Conservation (phyloP, 805 yeast species). For the Wickerhamomyces sydowiorum region DNA sequence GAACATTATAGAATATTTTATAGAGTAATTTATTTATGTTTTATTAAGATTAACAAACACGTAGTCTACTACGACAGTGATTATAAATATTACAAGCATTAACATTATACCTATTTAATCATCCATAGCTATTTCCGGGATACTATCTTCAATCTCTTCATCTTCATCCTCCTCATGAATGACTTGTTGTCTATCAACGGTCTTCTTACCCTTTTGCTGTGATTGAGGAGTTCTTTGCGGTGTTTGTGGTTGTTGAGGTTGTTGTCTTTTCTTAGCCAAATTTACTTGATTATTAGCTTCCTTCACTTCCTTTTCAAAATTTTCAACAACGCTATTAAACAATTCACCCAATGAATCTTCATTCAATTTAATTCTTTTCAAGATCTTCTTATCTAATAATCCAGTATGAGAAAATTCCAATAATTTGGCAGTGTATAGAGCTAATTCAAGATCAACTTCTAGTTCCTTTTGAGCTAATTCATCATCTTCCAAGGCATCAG, state of each 20-base stretch:
- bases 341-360: slow-evolving; percentile 28
- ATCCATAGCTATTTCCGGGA: not conserved
- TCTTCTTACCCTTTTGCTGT: not conserved
- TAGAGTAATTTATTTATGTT: not conserved
- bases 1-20: not conserved
- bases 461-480: slow-evolving; percentile 20
- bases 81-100: too few species aligned
- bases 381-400: slow-evolving; percentile 23
- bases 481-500: slow-evolving; percentile 9
- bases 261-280: not conserved
- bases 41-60: not conserved
- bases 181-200: not conserved
- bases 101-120: not conserved
- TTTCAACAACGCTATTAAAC: slow-evolving; percentile 7
- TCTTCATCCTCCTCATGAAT: not conserved
- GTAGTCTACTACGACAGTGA: not conserved
- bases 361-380: slow-evolving; percentile 33
- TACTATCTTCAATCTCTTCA: not conserved
- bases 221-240: not conserved
- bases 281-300: not conserved
- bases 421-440: slow-evolving; percentile 36
- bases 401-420: slow-evolving; percentile 29
- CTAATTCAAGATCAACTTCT: slow-evolving; percentile 35
- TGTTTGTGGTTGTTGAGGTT: not conserved
- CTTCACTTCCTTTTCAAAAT: not conserved